A percentile compares a stretch with the other conserved stretches of the same genome.
Conservation (phyloP, 306 rosid genomes). For the Hippophae gyantsensis region DNA sequence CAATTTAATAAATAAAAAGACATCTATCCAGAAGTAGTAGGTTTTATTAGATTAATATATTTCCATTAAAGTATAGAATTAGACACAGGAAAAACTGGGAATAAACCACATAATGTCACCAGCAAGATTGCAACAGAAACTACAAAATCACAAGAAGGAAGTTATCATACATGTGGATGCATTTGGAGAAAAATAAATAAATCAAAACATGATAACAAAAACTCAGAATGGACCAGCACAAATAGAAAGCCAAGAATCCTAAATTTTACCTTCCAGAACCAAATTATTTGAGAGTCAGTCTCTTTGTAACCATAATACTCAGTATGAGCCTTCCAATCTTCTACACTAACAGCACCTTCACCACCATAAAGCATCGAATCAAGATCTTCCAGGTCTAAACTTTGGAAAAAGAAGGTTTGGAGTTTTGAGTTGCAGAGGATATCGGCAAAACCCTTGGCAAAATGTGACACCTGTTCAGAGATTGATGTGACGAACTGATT, state of each 20-base stretch:
- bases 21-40: no score
- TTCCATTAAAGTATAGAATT: no score
- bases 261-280: slow-evolving; percentile 93
- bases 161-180: no score
- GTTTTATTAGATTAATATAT: no score
- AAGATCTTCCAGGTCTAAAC: slow-evolving; percentile 80
- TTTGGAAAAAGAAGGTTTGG: slow-evolving; percentile 44
- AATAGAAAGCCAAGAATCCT: slow-evolving; percentile 11
- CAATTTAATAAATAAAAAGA: no score
- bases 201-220: no score
- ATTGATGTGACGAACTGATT: slow-evolving; percentile 66
- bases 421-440: slow-evolving; percentile 43
- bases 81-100: no score
- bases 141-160: no score
- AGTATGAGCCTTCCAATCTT: slow-evolving; percentile 89
- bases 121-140: no score
- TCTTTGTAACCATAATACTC: slow-evolving; percentile 79
- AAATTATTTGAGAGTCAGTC: slow-evolving; percentile 69
- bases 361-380: slow-evolving; percentile 89
- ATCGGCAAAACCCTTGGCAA: slow-evolving; percentile 71
- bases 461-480: slow-evolving; percentile 67
- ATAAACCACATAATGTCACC: no score
- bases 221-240: not conserved
- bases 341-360: slow-evolving; percentile 55
- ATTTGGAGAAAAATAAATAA: no score